Percentiles rank a stretch among this genome's conserved stretches.
Evolutionary conservation across 1,284 basidiomycete species (phyloP).

Genomic region (Waitea zeae): DNA sequence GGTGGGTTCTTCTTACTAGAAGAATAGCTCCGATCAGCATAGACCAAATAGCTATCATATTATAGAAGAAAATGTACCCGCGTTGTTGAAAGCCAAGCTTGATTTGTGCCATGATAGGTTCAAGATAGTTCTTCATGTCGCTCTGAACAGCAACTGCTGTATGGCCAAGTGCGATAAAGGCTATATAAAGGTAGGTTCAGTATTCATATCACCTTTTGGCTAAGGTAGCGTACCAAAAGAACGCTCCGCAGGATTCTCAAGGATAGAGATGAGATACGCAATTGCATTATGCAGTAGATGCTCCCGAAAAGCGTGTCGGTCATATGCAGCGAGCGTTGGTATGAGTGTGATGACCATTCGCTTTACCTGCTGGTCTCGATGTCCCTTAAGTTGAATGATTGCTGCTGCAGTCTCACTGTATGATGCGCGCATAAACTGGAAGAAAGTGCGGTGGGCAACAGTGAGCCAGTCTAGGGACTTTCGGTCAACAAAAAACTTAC

Average conservation of each 20-base stretch:
- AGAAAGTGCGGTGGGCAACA: background rate
- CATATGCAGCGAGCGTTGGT: slow-evolving; percentile 87
- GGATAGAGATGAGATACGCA: slow-evolving; percentile 75
- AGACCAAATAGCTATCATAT: slow-evolving; percentile 2
- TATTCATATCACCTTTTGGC: background rate
- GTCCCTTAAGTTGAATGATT: slow-evolving; percentile 78
- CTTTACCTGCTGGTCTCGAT: slow-evolving; percentile 74
- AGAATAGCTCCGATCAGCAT: background rate
- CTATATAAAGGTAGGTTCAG: too few relatives aligned
- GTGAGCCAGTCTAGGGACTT: background rate
- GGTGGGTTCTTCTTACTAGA: slow-evolving; percentile 82
- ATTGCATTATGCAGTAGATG: slow-evolving; percentile 85
- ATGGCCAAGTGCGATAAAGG: slow-evolving; percentile 94
- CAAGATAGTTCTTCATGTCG: slow-evolving; percentile 93
- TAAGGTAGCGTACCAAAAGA: slow-evolving; percentile 29
- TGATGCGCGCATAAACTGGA: slow-evolving; percentile 78
- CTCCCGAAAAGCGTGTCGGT: slow-evolving; percentile 80
- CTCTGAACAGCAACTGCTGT: slow-evolving; percentile 84
- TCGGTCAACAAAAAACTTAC: slow-evolving; percentile 22
- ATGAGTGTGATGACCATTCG: slow-evolving; percentile 91
- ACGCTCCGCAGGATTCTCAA: slow-evolving; percentile 82
- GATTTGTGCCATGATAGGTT: slow-evolving; percentile 81
- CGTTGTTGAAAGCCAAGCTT: slow-evolving; percentile 76
- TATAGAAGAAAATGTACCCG: slow-evolving; percentile 35
- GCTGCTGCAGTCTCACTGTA: slow-evolving; percentile 85